Base-by-base conservation (phyloP, 1,284 basidiomycete genomes). In the Fomitopsis palustris region DNA sequence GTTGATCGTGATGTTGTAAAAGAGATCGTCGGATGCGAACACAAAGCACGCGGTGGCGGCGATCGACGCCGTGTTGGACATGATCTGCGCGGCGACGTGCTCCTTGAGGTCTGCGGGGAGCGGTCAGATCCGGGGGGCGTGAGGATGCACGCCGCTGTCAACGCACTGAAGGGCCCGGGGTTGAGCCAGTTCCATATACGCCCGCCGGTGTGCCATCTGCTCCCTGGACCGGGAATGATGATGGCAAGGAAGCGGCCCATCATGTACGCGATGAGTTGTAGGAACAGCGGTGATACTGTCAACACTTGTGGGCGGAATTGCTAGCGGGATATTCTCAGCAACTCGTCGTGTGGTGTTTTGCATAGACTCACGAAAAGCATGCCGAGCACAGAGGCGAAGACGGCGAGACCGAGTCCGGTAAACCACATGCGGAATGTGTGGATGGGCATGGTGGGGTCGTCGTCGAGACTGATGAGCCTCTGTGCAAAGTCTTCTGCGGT, bases 71-170 rank as follows among this genome's bases (percentile, higher is more conserved):
- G 42, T 47, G 4, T 29, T 67, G 52, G 64, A 65, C 71, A 86
- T 82, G 62, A 86, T 84, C 17, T 79, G 81, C 61, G 84, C 81
- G 4, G 82, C 79, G 38, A 82, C 81, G 67, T 86, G 83, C 66
- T 87, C 84, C 73, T 83, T 83, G 68, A 84, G 75, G 67, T 85
- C 80, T 81, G 53, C 3, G 33, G 7, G 16, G 29, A 14, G 16
- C 16, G 19, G 19, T 10, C 4, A 31, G 27, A 19, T 2, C 10
- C 8, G 33, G 37, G 10, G 3, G 27, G 7, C 3, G 12, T 21
- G 27, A 35, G 17, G 43, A 27, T 16, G 2, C n/a, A n/a, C n/a
- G n/a, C n/a, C n/a, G n/a, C n/a, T n/a, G n/a, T n/a, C n/a, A n/a
- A 72, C 76, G 45, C 61, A 82, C 81, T 84, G 72, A 83, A 84